phyloP scores from a whole-genome alignment of 805 yeast genomes.

The Pachysolen tannophilus region DNA sequence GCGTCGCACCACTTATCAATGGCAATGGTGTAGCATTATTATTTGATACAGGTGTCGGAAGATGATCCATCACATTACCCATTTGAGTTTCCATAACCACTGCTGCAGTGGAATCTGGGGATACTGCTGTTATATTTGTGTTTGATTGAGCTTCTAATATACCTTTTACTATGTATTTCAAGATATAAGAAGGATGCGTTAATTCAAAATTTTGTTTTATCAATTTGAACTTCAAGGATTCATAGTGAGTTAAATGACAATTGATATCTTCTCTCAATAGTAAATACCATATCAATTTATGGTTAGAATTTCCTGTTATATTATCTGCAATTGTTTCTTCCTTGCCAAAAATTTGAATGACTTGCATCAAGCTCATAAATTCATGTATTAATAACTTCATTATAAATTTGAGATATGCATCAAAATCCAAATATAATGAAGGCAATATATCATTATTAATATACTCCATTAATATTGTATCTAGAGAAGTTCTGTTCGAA shows the following conservation, averaged over 20 bases:
- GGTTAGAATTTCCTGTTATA: slow-evolving; percentile 9
- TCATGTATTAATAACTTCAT: slow-evolving; percentile 29
- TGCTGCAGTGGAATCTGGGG: slow-evolving; percentile 3
- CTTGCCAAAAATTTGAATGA: slow-evolving; percentile 22
- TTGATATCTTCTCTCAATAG: slow-evolving; percentile 4
- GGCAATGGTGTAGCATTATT: slow-evolving; percentile 9
- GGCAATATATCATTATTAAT: slow-evolving; percentile 20
- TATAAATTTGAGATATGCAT: slow-evolving; percentile 26
- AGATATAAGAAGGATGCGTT: background rate
- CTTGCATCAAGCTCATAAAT: slow-evolving; percentile 23
- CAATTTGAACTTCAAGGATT: slow-evolving; percentile 2
- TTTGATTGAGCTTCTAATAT: slow-evolving; percentile 4
- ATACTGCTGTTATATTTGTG: slow-evolving; percentile 3
- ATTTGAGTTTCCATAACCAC: background rate
- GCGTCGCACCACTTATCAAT: slow-evolving; percentile 3
- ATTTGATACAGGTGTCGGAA: slow-evolving; percentile 11
- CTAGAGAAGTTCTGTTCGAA: slow-evolving; percentile 15
- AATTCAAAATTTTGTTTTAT: background rate
- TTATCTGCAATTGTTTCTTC: slow-evolving; percentile 6
- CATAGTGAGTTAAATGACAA: background rate
- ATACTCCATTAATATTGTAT: slow-evolving; percentile 15
- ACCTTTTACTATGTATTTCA: slow-evolving; percentile 4
- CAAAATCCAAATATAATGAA: slow-evolving; percentile 25
- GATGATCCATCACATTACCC: too few relatives aligned
- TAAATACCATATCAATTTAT: slow-evolving; percentile 8